Evolutionary conservation across 2,329 filamentous ascomycete species (phyloP), one percentile per base, ranked within the genome.

Genomic region (Aspergillus floridensis): DNA sequence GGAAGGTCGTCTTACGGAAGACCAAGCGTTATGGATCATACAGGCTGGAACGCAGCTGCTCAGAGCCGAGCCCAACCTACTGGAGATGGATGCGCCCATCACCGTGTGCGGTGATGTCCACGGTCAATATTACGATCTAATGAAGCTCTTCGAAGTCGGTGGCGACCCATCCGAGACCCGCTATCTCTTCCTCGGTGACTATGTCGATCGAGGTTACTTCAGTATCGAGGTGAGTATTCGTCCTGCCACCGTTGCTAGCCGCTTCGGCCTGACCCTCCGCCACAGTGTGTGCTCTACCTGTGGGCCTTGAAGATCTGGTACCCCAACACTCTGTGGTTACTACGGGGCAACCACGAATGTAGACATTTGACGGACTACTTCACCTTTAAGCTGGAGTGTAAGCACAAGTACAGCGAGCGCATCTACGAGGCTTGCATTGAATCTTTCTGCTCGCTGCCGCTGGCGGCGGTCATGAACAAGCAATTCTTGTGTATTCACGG

Each of bases 301-400:
- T 99, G 95, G 95, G 90, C 89, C 35, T 83, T 99, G 76, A 99
- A 99, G 85, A 98, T 99, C 74, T 96, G 96, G 86, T 99, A 98
- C 75, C 95, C 95, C 56, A 92, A 98, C 78, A 93, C 92, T 21
- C 87, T 99, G 59, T 99, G 95, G 95, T 84, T 99, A 68, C 86
- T 99, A 68, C 91, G 95, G 71, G 95, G 95, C 68, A 99, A 99
- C 79, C 95, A 99, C 80, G 95, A 99, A 80, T 99, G 95, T 78
- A 89, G 95, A 72, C 95, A 99, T 81, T 85, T 99, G 84, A 99
- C 95, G 59, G 95, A 99, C 76, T 99, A 99, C 84, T 99, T 99
- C 80, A 99, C 95, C 62, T 99, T 99, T 84, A 98, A 99, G 84
- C 88, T 99, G 59, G 95, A 99, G 78, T 99, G 95, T 84, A 97